Percentiles rank a stretch among this genome's conserved stretches.
phyloP scores from a whole-genome alignment of 495 filamentous ascomycete genomes.

The Penicillium ochrochloron region DNA sequence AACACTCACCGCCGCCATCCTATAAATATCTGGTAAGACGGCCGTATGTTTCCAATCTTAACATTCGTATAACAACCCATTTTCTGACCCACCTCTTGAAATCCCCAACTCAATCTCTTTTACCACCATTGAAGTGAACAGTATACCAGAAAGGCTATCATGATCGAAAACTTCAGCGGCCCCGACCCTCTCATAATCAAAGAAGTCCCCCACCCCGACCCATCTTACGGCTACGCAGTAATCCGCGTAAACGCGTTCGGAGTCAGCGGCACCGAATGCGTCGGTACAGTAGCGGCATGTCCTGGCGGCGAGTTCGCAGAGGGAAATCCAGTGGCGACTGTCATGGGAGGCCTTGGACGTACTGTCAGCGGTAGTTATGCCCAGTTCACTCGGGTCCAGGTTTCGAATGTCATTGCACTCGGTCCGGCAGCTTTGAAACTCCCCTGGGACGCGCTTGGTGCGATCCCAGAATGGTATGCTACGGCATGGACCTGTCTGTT shows the following conservation, averaged over 20 bases:
- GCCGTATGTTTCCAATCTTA: not conserved
- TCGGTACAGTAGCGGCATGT: constrained; percentile 45
- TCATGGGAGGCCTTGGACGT: constrained; percentile 53
- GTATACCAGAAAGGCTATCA: constrained; percentile 46
- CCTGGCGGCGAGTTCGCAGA: constrained; percentile 38
- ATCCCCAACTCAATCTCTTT: not conserved
- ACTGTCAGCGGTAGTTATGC: constrained; percentile 47
- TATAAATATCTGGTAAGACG: not conserved
- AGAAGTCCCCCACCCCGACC: constrained; percentile 38
- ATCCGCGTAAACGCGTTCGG: constrained; percentile 52
- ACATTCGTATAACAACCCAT: not conserved
- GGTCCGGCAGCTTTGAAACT: constrained; percentile 26
- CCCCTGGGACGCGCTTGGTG: constrained; percentile 48
- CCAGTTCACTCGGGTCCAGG: constrained; percentile 40
- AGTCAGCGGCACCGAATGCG: constrained; percentile 52
- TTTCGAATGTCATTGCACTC: constrained; percentile 42
- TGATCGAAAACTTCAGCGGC: constrained; percentile 45
- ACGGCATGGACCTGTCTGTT: constrained; percentile 53
- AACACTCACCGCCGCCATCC: not conserved
- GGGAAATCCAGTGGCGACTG: constrained; percentile 41
- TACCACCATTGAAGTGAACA: not conserved
- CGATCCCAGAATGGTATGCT: constrained; percentile 47
- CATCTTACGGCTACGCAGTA: constrained; percentile 38
- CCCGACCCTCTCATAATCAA: constrained; percentile 41
- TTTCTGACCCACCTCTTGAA: not conserved